Conservation (phyloP, 176 grass and related monocot species). For the Ensete ventricosum region DNA sequence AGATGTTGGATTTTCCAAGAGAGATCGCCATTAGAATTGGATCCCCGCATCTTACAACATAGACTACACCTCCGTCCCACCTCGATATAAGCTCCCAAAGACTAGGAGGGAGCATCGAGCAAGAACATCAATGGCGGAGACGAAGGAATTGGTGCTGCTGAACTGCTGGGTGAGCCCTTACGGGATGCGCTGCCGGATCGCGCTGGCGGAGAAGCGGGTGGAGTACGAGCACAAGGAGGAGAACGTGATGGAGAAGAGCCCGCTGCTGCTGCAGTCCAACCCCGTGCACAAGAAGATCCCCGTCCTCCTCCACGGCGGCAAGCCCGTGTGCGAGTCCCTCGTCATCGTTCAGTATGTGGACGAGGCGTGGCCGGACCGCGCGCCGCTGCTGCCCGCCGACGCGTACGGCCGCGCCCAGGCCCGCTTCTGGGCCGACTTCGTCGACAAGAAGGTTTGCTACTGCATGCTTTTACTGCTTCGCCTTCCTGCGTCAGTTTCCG, state of each 20-base stretch:
- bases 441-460: slow-evolving; percentile 33
- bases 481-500: no score
- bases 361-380: slow-evolving; percentile 24
- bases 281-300: slow-evolving; percentile 75
- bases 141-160: slow-evolving; percentile 33
- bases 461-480: background rate
- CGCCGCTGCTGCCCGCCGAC: slow-evolving; percentile 21
- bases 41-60: no score
- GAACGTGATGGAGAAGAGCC: slow-evolving; percentile 52
- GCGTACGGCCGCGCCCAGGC: slow-evolving; percentile 30
- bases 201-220: slow-evolving; percentile 41
- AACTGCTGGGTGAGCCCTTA: slow-evolving; percentile 51
- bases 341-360: slow-evolving; percentile 59
- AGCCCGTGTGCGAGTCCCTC: slow-evolving; percentile 44
- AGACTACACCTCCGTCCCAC: no score
- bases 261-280: slow-evolving; percentile 52
- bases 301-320: slow-evolving; percentile 49
- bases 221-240: slow-evolving; percentile 34
- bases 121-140: background rate
- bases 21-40: no score
- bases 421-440: slow-evolving; percentile 48
- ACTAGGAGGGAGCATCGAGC: no score
- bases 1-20: no score
- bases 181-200: slow-evolving; percentile 43
- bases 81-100: no score